Evolutionary conservation across 2,329 filamentous ascomycete genomes (phyloP).

Genomic region (Calcarisporium arbuscula): DNA sequence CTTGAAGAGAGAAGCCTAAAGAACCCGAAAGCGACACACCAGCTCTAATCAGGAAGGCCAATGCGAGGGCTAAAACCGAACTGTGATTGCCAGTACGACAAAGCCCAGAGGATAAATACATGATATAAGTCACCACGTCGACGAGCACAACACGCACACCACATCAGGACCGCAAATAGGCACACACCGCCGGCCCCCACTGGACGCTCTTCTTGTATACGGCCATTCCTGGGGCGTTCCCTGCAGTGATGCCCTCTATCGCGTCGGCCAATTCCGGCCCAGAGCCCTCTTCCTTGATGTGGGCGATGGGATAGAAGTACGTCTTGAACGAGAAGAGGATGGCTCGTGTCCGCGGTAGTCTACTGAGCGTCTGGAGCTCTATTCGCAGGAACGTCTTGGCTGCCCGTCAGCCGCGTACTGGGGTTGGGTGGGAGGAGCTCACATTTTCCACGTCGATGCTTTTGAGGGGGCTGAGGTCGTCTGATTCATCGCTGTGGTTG

Average conservation of each 20-base stretch:
- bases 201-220: conserved; percentile 42
- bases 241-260: conserved; percentile 43
- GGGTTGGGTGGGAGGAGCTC: conserved; percentile 2
- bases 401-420: neutral
- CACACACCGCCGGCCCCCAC: conserved; percentile 41
- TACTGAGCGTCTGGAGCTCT: conserved; percentile 46
- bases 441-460: conserved; percentile 33
- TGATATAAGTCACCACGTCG: too few species aligned
- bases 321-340: conserved; percentile 53
- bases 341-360: conserved; percentile 39
- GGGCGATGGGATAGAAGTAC: conserved; percentile 40
- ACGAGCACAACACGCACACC: neutral
- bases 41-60: too few species aligned
- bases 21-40: too few species aligned
- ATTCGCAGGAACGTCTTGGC: conserved; percentile 35
- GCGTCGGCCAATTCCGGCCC: conserved; percentile 42
- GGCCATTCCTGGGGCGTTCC: conserved; percentile 50
- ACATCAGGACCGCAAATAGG: conserved; percentile 34
- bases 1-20: too few species aligned
- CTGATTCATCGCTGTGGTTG: conserved; percentile 27
- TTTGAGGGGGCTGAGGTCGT: conserved; percentile 25
- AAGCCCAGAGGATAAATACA: too few species aligned
- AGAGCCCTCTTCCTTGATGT: conserved; percentile 43
- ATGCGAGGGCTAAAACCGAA: too few species aligned
- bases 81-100: too few species aligned